A percentile compares a stretch with the other conserved stretches of the same genome.
phyloP scores from a whole-genome alignment of 2,329 filamentous ascomycete species.

The Cladosporium oxysporum region DNA sequence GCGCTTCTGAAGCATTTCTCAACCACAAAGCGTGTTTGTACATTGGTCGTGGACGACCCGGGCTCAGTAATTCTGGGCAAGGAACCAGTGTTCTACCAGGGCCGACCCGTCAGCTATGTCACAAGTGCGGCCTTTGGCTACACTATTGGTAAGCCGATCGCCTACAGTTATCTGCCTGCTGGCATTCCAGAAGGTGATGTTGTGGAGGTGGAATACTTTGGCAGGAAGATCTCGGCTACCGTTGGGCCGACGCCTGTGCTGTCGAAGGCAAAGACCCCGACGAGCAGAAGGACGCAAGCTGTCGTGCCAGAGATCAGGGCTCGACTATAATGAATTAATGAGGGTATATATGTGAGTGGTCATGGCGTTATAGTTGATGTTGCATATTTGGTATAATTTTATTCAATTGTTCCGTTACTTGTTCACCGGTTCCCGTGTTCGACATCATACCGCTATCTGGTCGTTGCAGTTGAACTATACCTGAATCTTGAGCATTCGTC shows the following conservation, averaged over 20 bases:
- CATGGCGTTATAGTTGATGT: background rate
- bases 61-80: constrained; percentile 61
- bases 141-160: constrained; percentile 59
- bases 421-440: background rate
- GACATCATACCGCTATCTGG: background rate
- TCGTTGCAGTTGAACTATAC: background rate
- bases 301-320: constrained; percentile 11
- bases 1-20: constrained; percentile 49
- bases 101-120: constrained; percentile 56
- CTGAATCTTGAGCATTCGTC: background rate
- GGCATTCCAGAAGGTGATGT: constrained; percentile 48
- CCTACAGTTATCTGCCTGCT: constrained; percentile 59
- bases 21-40: constrained; percentile 44
- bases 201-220: constrained; percentile 66
- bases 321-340: constrained; percentile 13
- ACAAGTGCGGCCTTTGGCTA: constrained; percentile 64
- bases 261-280: background rate
- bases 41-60: constrained; percentile 58
- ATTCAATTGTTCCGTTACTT: background rate
- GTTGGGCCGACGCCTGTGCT: constrained; percentile 14
- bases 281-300: background rate
- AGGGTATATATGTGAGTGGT: constrained; percentile 8
- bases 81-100: constrained; percentile 59
- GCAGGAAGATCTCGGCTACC: constrained; percentile 55
- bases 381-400: background rate